Evolutionary conservation across 2,329 filamentous ascomycete species (phyloP).

Genomic region (Penicillium sp.): DNA sequence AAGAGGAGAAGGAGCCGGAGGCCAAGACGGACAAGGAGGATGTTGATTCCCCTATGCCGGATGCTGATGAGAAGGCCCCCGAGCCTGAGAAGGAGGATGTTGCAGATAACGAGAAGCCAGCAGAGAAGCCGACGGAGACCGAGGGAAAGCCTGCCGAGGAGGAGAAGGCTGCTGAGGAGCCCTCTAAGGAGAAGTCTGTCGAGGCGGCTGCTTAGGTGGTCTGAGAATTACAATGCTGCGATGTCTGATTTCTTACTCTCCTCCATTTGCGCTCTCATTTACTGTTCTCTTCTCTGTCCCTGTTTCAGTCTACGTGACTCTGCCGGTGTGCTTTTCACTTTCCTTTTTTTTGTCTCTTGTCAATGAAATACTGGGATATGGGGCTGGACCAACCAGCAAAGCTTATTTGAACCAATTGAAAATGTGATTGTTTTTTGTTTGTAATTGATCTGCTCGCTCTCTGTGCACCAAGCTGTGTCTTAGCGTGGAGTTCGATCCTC

Average conservation of each 20-base stretch:
- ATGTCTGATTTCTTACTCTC: slow-evolving; percentile 4
- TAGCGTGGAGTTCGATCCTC: background rate
- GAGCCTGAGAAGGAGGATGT: slow-evolving; percentile 36
- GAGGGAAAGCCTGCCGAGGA: slow-evolving; percentile 10
- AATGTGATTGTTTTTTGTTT: slow-evolving; percentile 12
- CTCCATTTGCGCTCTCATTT: slow-evolving; percentile 18
- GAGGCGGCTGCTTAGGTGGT: slow-evolving; percentile 28
- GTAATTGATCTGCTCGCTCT: background rate
- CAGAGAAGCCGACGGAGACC: slow-evolving; percentile 30
- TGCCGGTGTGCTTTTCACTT: slow-evolving; percentile 6
- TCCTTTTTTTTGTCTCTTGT: slow-evolving; percentile 6
- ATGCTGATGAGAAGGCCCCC: slow-evolving; percentile 37
- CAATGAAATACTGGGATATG: slow-evolving; percentile 16
- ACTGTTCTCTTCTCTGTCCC: slow-evolving; percentile 14
- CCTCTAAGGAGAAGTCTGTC: slow-evolving; percentile 30
- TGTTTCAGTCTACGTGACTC: slow-evolving; percentile 8
- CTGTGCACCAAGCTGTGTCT: slow-evolving; percentile 1
- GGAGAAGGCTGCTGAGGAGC: slow-evolving; percentile 21
- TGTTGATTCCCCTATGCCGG: slow-evolving; percentile 39
- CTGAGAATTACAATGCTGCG: slow-evolving; percentile 7
- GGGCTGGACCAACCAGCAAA: slow-evolving; percentile 12
- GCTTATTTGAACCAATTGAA: slow-evolving; percentile 15
- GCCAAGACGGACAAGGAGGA: slow-evolving; percentile 35
- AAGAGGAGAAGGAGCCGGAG: slow-evolving; percentile 37
- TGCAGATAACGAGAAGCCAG: slow-evolving; percentile 35